Base-by-base conservation (phyloP, 495 filamentous ascomycete genomes). In the Beverwykella pulmonaria region DNA sequence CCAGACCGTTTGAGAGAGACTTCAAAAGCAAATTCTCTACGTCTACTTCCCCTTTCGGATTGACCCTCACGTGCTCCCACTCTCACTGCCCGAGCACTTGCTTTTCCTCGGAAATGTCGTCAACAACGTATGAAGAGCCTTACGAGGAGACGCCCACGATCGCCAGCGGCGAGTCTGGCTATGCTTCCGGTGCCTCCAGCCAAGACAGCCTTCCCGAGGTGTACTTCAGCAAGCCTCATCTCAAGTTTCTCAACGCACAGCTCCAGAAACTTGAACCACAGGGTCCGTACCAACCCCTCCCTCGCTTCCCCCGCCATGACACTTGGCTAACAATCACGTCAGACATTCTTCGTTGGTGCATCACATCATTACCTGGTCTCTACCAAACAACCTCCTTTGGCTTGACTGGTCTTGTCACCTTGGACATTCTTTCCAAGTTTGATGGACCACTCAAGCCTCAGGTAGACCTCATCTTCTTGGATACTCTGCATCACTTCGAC, bases 341-440 rank as follows among this genome's bases (percentile, higher is more conserved):
- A 87, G 93, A 96, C 70, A 89, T 98, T 73, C 83, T 98, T 60
- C 87, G 84, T 80, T 97, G 96, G 92, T 92, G 89, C 82, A 87
- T 92, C 74, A 88, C 88, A 53, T 90, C 93, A 60, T 88, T 98
- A 71, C 95, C 94, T 59, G 86, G 87, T 71, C 88, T 98, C 14
- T 98, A 88, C 80, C 94, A 98, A 80, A 93, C 92, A 48, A 98
- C 94, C n/a, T 93, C 94, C 41, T 97, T 98, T 71, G 94, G 94
- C 46, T 82, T 98, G 46, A 96, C 93, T 6, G 94, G 94, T 53
- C 87, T 98, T 25, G 94, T 90, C 53, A 97, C 93, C 61, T 78
- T 97, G 70, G 94, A 98, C 76, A 96, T 98, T 87, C 85, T 98
- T 25, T 93, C 93, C 64, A 91, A 92, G 75, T 81, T 79, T 20